Evolutionary conservation across 1,284 basidiomycete genomes (phyloP), one percentile per base, ranked within the genome.

Genomic region (Phellopilus nigrolimitatus): DNA sequence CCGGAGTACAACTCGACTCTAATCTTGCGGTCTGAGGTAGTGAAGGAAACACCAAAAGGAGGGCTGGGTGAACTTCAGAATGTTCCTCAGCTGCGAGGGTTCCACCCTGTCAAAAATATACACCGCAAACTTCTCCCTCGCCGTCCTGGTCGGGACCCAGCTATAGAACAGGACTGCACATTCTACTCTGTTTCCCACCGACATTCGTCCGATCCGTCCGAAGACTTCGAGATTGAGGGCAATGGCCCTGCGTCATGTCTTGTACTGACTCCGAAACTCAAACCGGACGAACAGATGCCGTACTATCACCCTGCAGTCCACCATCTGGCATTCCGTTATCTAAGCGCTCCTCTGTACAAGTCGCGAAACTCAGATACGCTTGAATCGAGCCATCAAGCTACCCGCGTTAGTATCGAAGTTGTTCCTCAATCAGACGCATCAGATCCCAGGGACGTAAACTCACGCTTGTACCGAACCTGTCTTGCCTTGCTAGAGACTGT

Each of bases 1-100:
- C 89, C 88, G 7, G 88, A 91, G 61, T 88, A 88, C 65, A 91
- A 90, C 61, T 88, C 86, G 0, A 87, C 88, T 0, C 74, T 91
- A 27, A 91, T 92, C 48, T 67, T 92, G 12, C 79, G 89, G 1
- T 85, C 88, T 0, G 85, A 91, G 40, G 73, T 75, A 0, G 31
- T 90, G 7, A 61, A 65, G 3, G 78, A 87, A 47, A 65, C 66
- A n/a, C n/a, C n/a, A 3, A 28, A n/a, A 24, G 62, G 61, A 6
- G 55, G 64, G 1, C 17, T 24, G 15, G 41, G n/a, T 28, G 61
- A 65, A 30, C 71, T 74, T 0, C 15, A 53, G 0, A 39, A 56
- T 0, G 55, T 74, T 1, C 81, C 80, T 0, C 31, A 41, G 0
- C 56, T 84, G n/a, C 56, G 69, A 9, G 74, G 68, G 0, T 62